Base-by-base conservation (phyloP, 1,284 basidiomycete species). In the Heterobasidion parviporum region DNA sequence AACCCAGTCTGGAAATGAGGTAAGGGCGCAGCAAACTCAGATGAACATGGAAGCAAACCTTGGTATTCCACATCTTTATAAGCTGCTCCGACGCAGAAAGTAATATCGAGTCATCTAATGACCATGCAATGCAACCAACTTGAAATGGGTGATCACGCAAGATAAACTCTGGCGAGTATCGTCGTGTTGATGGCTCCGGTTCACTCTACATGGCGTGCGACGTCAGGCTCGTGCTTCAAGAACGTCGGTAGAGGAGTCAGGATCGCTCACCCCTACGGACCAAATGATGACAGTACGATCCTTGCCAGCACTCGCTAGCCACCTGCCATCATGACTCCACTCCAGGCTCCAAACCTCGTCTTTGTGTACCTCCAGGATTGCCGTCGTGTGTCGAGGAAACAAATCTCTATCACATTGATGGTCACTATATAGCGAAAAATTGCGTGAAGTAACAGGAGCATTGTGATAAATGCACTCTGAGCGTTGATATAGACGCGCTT, bases 261-360 rank as follows among this genome's bases (percentile, higher is more conserved):
- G 55, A 59, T 49, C 45, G 75, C 86, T 67, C 67, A 92, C 92
- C 68, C 83, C 83, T 56, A 93, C 77, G 54, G 79, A 79, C 95
- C 95, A 99, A 54, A 98, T 88, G 60, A 97, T 90, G 8, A 91
- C 93, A 2, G 80, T 79, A 72, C 82, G 84, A 70, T 98, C 95
- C 66, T 83, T 90, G 57, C 95, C 90, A 38, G 88, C 91, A 60
- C 87, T 94, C 14, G 95, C 97, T 41, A 99, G 77, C 64, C 81
- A 85, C 50, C 73, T 72, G 4, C 97, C 96, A 67, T 89, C 85
- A 64, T 94, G 91, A 68, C 94, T 97, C 92, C 95, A 99, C 67
- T 88, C 88, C 59, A 98, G 73, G 64, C 90, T 85, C 95, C 96
- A 99, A 12, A 99, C 94, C 69, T 99, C 94, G 66, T 98, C 92